Evolutionary conservation across 2,329 filamentous ascomycete genomes (phyloP), one percentile per base, ranked within the genome.

Genomic region (Fusarium coicis): DNA sequence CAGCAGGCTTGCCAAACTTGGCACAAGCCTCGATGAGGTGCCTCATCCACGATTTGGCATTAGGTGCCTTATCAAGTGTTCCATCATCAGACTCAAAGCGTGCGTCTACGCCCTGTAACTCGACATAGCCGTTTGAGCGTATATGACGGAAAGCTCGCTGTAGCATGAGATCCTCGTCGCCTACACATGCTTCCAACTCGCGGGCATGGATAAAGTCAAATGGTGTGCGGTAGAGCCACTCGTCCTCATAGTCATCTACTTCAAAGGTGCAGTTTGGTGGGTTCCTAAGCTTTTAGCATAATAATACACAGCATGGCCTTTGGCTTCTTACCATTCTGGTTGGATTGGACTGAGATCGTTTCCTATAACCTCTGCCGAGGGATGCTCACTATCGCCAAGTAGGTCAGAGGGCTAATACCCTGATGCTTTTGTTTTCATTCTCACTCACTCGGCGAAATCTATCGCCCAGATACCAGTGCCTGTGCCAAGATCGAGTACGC

Each of bases 341-440:
- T 72, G 69, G 4, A 72, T 72, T 1, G 69, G 69, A 19, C 69
- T 72, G 12, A 72, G 63, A 39, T 72, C 69, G 4, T 71, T 72
- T 2, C 69, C 69, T 8, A 68, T 26, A 3, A 72, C 44, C 21
- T 68, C 58, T 10, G 69, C 50, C 4, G 69, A 72, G 2, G 68
- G 57, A 53, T 72, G 28, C 18, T 72, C 69, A 3, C 69, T 72
- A 5, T 40, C 5, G 30, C n/a, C 19, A 11, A n/a, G 19, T 2
- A 15, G 8, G 5, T 49, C 21, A 57, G 19, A 4, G 19, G 19
- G 30, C 19, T 36, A n/a, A 18, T n/a, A 53, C 23, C 32, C 16
- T 2, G 47, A 18, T 9, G 2, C 3, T 15, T 16, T 19, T 12
- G 19, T 3, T 30, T 16, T 5, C 8, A 19, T 26, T 26, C 1